phyloP scores from a whole-genome alignment of 805 yeast species.

The Candida saitoana region DNA sequence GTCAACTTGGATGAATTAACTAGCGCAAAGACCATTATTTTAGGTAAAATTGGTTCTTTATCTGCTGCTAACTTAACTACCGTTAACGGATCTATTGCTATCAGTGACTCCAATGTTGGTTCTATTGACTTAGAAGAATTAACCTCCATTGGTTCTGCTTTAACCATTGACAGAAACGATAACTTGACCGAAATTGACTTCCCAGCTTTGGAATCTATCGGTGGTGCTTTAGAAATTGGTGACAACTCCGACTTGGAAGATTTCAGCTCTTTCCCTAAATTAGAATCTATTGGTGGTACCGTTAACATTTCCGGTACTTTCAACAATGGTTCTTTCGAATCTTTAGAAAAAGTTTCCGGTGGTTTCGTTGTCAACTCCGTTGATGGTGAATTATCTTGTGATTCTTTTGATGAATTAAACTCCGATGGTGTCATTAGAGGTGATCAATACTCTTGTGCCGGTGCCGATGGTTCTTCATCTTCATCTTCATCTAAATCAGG shows the following conservation, averaged over 20 bases:
- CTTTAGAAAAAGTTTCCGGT: constrained; percentile 80
- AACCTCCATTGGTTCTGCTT: constrained; percentile 70
- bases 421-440: constrained; percentile 84
- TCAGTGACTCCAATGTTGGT: constrained; percentile 67
- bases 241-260: constrained; percentile 72
- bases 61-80: constrained; percentile 62
- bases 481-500: constrained; percentile 40
- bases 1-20: constrained; percentile 64
- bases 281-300: constrained; percentile 84
- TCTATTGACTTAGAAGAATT: constrained; percentile 53
- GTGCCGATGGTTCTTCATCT: constrained; percentile 47
- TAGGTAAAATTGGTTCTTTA: constrained; percentile 75
- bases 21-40: constrained; percentile 85
- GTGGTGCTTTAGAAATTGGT: constrained; percentile 90
- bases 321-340: constrained; percentile 70
- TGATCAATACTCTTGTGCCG: constrained; percentile 74
- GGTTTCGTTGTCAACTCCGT: constrained; percentile 79
- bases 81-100: constrained; percentile 79
- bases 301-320: constrained; percentile 76
- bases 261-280: constrained; percentile 69
- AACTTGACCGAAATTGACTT: constrained; percentile 66
- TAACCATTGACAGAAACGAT: constrained; percentile 70
- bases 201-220: constrained; percentile 65
- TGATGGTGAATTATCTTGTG: constrained; percentile 75
- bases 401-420: constrained; percentile 66